Percentiles rank a stretch among this genome's conserved stretches.
Conservation (phyloP, 495 filamentous ascomycete species). For the Podospora pseudoanserina region DNA sequence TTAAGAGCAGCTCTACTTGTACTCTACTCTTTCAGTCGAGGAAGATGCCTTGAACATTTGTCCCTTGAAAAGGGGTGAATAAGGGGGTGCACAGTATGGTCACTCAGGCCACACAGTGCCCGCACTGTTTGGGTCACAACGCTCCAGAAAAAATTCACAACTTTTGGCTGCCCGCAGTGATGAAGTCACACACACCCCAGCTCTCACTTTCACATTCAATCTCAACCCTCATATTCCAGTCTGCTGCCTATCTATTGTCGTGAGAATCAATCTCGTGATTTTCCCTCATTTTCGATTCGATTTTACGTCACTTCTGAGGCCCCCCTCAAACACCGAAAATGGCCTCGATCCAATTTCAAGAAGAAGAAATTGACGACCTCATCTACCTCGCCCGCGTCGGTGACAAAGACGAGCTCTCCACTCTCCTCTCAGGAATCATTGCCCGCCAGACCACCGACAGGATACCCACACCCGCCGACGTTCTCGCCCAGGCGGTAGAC, state of each 20-base stretch:
- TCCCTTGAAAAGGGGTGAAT: neutral
- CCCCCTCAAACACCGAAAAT: constrained; percentile 27
- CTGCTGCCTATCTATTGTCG: neutral
- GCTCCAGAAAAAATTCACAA: constrained; percentile 10
- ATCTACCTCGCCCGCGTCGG: constrained; percentile 77
- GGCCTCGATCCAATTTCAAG: constrained; percentile 52
- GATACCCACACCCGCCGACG: constrained; percentile 46
- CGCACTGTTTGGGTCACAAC: constrained; percentile 23
- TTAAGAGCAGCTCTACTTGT: no score
- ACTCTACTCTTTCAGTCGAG: no score
- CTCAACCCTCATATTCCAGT: neutral
- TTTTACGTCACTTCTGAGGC: neutral
- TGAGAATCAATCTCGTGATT: neutral
- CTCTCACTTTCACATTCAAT: constrained; percentile 2
- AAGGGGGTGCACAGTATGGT: neutral
- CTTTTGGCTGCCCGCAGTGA: constrained; percentile 5
- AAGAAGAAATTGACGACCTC: constrained; percentile 82
- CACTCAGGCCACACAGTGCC: neutral
- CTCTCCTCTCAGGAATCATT: constrained; percentile 55
- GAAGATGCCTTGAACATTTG: no score
- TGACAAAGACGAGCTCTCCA: constrained; percentile 65
- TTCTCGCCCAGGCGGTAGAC: constrained; percentile 66
- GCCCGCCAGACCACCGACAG: constrained; percentile 42
- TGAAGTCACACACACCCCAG: constrained; percentile 2
- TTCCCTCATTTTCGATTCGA: neutral